A percentile compares a stretch with the other conserved stretches of the same genome.
These are phyloP conservation scores for Tolypocladium endophyticum DNA, from an alignment of 2,329 filamentous ascomycete species.

Conservation along the genomic window DNA sequence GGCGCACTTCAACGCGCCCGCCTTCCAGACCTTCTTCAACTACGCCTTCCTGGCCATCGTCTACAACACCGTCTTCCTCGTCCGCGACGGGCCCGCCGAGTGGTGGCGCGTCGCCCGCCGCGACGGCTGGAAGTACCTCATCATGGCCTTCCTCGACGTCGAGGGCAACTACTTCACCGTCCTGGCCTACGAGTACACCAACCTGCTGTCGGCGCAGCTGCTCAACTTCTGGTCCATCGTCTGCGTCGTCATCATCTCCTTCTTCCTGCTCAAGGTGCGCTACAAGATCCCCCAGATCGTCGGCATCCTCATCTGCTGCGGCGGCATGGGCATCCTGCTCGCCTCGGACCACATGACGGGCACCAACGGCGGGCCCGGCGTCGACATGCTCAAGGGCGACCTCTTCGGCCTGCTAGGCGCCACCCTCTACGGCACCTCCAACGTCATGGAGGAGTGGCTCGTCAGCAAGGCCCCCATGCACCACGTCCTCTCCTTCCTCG, in stretches of 20 bases:
- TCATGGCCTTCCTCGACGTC: conserved; percentile 87
- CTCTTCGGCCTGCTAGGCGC: conserved; percentile 84
- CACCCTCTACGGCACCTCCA: conserved; percentile 81
- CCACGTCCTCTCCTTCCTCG: conserved; percentile 86
- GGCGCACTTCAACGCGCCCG: conserved; percentile 68
- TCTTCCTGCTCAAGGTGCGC: conserved; percentile 72
- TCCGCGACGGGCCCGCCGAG: conserved; percentile 64
- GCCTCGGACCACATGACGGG: conserved; percentile 79
- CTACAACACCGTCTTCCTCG: conserved; percentile 71
- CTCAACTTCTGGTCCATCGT: conserved; percentile 99
- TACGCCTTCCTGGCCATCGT: conserved; percentile 76
- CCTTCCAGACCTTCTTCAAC: conserved; percentile 94
- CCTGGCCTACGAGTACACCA: conserved; percentile 85
- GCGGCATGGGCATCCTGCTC: conserved; percentile 79
- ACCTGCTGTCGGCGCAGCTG: conserved; percentile 82
- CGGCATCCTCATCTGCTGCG: conserved; percentile 84
- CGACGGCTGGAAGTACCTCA: conserved; percentile 89
- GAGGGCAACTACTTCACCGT: conserved; percentile 98
- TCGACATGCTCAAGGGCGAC: conserved; percentile 80
- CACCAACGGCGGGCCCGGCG: conserved; percentile 54
- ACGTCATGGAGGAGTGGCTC: conserved; percentile 90
- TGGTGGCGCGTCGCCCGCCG: conserved; percentile 53
- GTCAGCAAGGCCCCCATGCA: conserved; percentile 80
- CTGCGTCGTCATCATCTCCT: conserved; percentile 77
- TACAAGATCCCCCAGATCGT: conserved; percentile 79